Evolutionary conservation across 1,284 basidiomycete genomes (phyloP), one percentile per base, ranked within the genome.

Genomic region (Anthracocystis walkeri): DNA sequence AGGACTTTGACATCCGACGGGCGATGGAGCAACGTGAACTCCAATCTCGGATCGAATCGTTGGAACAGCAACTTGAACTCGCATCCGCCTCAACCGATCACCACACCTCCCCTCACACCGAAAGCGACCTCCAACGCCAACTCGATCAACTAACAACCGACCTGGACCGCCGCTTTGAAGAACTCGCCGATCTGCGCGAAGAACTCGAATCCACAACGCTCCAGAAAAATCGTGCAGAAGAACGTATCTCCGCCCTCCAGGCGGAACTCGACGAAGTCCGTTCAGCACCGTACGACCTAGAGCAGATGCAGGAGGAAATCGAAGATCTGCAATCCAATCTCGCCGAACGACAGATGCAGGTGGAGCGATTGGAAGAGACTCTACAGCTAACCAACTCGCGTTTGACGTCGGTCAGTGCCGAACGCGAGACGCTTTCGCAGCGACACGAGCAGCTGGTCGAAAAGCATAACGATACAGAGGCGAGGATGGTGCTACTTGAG

Each of bases 1-100:
- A 71, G 25, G 73, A 76, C 44, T 76, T 72, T 51, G 65, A 56
- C 3, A 27, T 76, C 35, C 65, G 74, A 7, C 53, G 42, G 1
- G 23, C 48, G 1, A 64, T 75, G 33, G 66, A 75, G 52, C 57
- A 66, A 23, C 56, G 59, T 14, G 46, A 59, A 2, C 49, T 73
- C 4, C 44, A 29, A 20, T 20, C 27, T 0, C 33, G 49, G 16
- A 27, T 73, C 11, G 35, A 54, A 2, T 38, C 58, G 23, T 29
- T 70, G 12, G 66, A 75, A 48, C 27, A 10, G 20, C n/a, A 63
- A 27, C 53, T 60, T 14, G n/a, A 63, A 35, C 57, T 64, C 14
- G 56, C 53, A 16, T 41, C 58, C 7, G 16, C 20, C 1, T 14
- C 59, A 7, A 20, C 40, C n/a, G 23, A 38, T 8, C 31, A 4